Conservation (phyloP, 768 basidiomycete species). For the Kwoniella dendrophila region DNA sequence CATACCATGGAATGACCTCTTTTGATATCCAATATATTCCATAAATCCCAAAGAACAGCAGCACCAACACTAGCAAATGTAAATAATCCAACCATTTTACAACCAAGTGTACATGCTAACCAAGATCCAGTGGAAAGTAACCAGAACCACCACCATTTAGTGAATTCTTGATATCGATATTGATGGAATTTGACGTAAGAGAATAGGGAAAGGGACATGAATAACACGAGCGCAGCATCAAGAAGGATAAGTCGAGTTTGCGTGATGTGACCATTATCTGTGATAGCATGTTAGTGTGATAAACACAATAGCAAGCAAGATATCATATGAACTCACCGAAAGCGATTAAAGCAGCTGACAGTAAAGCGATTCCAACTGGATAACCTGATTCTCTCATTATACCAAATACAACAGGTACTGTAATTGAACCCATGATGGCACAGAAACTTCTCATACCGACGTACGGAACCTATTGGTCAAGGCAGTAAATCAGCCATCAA, state of each 20-base stretch:
- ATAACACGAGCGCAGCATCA: conserved; percentile 91
- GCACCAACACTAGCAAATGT: conserved; percentile 85
- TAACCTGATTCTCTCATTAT: conserved; percentile 99
- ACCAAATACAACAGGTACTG: conserved; percentile 84
- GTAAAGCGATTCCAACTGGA: conserved; percentile 83
- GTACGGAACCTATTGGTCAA: conserved; percentile 76
- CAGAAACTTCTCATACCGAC: conserved; percentile 91
- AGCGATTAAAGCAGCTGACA: conserved; percentile 80
- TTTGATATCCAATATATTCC: conserved; percentile 85
- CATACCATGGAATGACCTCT: conserved; percentile 77
- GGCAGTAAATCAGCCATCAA: background rate
- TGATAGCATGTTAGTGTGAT: background rate
- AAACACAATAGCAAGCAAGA: background rate
- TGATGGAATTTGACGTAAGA: conserved; percentile 93
- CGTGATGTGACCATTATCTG: conserved; percentile 93
- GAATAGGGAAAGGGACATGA: conserved; percentile 91
- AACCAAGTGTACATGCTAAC: conserved; percentile 94
- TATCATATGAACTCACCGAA: conserved; percentile 66
- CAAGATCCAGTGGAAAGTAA: conserved; percentile 82
- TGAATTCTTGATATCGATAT: conserved; percentile 87
- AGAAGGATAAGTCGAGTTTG: conserved; percentile 96
- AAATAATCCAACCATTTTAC: conserved; percentile 95
- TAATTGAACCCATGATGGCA: conserved; percentile 86
- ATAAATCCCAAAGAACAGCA: conserved; percentile 89
- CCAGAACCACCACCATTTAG: conserved; percentile 93